Conservation (phyloP, 2,329 filamentous ascomycete species). For the Incumbomyces delicatus region DNA sequence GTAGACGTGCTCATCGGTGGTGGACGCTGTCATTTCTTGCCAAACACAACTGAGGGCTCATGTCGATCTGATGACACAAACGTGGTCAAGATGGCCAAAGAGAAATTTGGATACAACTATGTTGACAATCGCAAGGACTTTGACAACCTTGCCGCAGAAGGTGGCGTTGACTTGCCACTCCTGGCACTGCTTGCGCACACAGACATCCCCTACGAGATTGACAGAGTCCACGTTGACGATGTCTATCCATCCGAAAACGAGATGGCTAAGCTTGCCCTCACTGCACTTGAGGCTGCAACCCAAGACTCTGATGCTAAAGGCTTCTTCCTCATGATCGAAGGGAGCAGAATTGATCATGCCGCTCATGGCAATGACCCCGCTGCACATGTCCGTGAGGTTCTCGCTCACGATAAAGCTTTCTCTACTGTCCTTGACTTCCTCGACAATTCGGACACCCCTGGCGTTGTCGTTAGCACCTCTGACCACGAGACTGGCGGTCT, state of each 20-base stretch:
- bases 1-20: constrained; percentile 92
- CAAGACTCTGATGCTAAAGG: constrained; percentile 67
- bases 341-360: constrained; percentile 90
- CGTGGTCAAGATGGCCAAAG: constrained; percentile 60
- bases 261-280: constrained; percentile 77
- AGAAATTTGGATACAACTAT: constrained; percentile 68
- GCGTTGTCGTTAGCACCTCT: constrained; percentile 77
- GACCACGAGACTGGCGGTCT: constrained; percentile 96
- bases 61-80: constrained; percentile 74
- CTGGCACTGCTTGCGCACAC: constrained; percentile 72
- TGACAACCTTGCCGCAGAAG: constrained; percentile 55
- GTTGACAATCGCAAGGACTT: constrained; percentile 63
- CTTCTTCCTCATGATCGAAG: constrained; percentile 98
- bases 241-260: constrained; percentile 82
- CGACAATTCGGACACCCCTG: constrained; percentile 59
- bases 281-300: constrained; percentile 70
- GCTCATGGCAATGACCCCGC: constrained; percentile 78
- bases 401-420: constrained; percentile 90
- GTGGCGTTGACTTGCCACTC: constrained; percentile 64
- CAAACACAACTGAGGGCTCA: constrained; percentile 69
- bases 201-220: constrained; percentile 89
- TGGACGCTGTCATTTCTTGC: constrained; percentile 84
- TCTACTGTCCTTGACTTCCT: constrained; percentile 76
- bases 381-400: constrained; percentile 78
- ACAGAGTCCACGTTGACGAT: constrained; percentile 68